phyloP scores from a whole-genome alignment of 768 basidiomycete genomes.

The Podaxis mareebaensis region DNA sequence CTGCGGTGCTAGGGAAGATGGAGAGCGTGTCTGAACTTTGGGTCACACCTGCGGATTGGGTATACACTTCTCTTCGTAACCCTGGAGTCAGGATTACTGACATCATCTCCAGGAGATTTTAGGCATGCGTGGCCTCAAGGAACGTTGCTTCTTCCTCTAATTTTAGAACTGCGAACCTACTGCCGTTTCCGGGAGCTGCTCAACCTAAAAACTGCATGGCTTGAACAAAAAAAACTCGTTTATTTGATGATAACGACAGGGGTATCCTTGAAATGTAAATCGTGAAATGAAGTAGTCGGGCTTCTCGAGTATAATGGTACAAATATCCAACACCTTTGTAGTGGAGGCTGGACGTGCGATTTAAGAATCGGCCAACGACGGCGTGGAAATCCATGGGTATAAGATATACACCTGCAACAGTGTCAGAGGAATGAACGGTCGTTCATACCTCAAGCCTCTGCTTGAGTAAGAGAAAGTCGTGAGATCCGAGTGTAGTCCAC shows the following conservation, averaged over 20 bases:
- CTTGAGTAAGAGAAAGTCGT: slow-evolving; percentile 58
- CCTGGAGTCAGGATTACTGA: not conserved
- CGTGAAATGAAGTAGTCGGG: not conserved
- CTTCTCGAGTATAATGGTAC: not conserved
- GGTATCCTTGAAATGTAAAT: slow-evolving; percentile 18
- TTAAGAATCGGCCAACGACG: not conserved
- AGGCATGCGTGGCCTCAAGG: slow-evolving; percentile 80
- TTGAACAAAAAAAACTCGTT: not conserved
- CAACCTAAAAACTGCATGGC: not conserved
- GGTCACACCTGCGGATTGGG: slow-evolving; percentile 88
- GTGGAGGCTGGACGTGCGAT: not conserved
- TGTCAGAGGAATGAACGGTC: not conserved
- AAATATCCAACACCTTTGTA: not conserved
- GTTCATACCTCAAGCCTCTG: slow-evolving; percentile 52
- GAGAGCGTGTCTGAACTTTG: slow-evolving; percentile 89
- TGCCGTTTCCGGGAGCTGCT: not conserved
- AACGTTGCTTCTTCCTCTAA: slow-evolving; percentile 79
- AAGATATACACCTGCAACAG: not conserved
- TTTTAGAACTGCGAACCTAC: not conserved
- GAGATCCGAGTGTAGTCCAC: slow-evolving; percentile 50
- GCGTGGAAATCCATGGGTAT: slow-evolving; percentile 1
- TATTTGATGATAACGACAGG: slow-evolving; percentile 2
- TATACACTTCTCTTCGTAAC: slow-evolving; percentile 33
- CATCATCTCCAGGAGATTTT: slow-evolving; percentile 56
- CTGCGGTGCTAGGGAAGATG: slow-evolving; percentile 87